Base-by-base conservation (phyloP, 2,329 filamentous ascomycete genomes). In the Colletotrichum simmondsii region DNA sequence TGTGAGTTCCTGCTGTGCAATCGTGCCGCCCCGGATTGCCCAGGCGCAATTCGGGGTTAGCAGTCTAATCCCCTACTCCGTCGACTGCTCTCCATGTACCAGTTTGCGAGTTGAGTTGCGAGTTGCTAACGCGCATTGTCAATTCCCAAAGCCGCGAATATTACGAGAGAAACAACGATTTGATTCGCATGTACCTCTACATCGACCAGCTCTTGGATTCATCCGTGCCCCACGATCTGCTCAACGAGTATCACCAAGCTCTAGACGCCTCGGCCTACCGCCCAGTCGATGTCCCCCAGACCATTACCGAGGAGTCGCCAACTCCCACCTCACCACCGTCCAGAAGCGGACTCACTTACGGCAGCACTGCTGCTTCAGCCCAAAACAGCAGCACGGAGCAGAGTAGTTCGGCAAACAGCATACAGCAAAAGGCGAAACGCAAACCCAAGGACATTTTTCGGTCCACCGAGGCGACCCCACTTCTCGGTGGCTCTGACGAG, bases 191-290 rank as follows among this genome's bases (percentile, higher is more conserved):
- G 80, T 98, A 98, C 81, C 87, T 97, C 75, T 98, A 97, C 81
- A 98, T 98, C 77, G 96, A 98, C 83, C 91, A 93, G 65, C 87
- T 98, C 69, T 88, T 98, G 74, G 95, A 98, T 83, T 98, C 95
- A 10, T 95, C 94, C 35, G 90, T 98, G n/a, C 95, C 95, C 2
- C 95, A 97, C 79, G 92, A 96, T 77, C 87, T 98, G 57, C 91
- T 98, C 71, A 95, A 97, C 79, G 95, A 98, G 82, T 98, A 98
- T 82, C 92, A 83, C 46, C 81, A 92, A 75, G 86, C 92, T 75
- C 85, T 91, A 62, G 86, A 89, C 56, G 86, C 86, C 24, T 88
- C 86, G 52, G 87, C 87, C 28, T 87, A 90, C 75, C 86, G 85
- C 60, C 84, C 85, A 61, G 79, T 90, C 71, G 89, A 91, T 76